A percentile compares a stretch with the other conserved stretches of the same genome.
phyloP scores from a whole-genome alignment of 768 basidiomycete species.

The Naematelia encephala region DNA sequence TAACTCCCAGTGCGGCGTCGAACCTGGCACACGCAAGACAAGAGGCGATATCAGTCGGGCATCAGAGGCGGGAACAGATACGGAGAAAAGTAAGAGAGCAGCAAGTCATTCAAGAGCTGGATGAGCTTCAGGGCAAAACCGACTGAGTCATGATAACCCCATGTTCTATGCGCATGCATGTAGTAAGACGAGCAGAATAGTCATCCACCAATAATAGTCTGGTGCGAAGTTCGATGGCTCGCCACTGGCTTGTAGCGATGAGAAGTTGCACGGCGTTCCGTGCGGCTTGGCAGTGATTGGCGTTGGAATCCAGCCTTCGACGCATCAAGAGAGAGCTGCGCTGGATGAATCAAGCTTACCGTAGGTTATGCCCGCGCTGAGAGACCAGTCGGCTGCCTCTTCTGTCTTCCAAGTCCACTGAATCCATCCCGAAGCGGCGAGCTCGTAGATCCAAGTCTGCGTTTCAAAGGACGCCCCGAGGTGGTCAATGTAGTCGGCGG shows the following conservation, averaged over 20 bases:
- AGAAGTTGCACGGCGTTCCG: constrained; percentile 13
- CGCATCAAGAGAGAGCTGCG: neutral
- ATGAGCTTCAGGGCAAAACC: constrained; percentile 16
- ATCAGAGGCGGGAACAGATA: constrained; percentile 44
- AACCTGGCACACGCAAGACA: constrained; percentile 43
- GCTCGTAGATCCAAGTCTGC: constrained; percentile 71
- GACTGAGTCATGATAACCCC: constrained; percentile 3
- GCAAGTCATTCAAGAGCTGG: constrained; percentile 40
- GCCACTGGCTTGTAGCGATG: neutral
- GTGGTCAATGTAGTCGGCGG: constrained; percentile 58
- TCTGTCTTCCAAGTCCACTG: constrained; percentile 51
- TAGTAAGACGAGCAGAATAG: neutral
- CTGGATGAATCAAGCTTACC: constrained; percentile 21
- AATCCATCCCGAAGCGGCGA: constrained; percentile 50
- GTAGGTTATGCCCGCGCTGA: constrained; percentile 42
- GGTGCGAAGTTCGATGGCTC: neutral
- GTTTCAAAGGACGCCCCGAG: constrained; percentile 69
- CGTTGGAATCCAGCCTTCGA: constrained; percentile 40
- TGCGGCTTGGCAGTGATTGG: constrained; percentile 45
- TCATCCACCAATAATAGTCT: neutral
- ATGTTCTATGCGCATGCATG: neutral
- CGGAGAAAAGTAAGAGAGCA: constrained; percentile 35
- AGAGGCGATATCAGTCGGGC: constrained; percentile 46
- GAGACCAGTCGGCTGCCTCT: constrained; percentile 46
- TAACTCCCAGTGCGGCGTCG: constrained; percentile 38